Percentiles rank a stretch among this genome's conserved stretches.
Conservation (phyloP, 2,329 filamentous ascomycete genomes). For the Penicillium sp. region DNA sequence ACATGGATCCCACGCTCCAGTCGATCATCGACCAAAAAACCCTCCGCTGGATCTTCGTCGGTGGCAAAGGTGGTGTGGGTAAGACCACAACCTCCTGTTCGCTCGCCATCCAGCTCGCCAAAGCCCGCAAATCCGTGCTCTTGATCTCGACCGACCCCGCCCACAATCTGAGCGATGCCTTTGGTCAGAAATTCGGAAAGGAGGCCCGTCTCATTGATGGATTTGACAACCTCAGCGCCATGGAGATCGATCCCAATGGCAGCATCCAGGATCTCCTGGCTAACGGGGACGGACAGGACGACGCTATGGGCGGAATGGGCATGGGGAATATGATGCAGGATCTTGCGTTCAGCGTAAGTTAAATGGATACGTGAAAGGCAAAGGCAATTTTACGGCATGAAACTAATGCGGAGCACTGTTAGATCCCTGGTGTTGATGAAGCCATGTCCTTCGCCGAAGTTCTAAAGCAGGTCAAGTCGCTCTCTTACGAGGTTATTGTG, state of each 20-base stretch:
- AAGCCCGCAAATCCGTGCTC: conserved; percentile 89
- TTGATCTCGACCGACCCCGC: conserved; percentile 98
- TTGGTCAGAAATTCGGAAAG: conserved; percentile 99
- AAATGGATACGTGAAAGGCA: not conserved
- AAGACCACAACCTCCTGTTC: conserved; percentile 99
- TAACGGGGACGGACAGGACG: conserved; percentile 65
- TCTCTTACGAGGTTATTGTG: conserved; percentile 98
- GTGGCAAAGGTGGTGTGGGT: conserved; percentile 95
- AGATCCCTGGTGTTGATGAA: conserved; percentile 98
- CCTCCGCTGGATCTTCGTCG: conserved; percentile 98
- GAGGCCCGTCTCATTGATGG: conserved; percentile 90
- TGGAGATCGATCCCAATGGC: conserved; percentile 99
- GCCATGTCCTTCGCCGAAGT: conserved; percentile 99
- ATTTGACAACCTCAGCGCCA: conserved; percentile 90
- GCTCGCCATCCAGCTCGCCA: conserved; percentile 94
- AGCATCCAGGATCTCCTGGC: conserved; percentile 94
- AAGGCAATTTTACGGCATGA: not conserved
- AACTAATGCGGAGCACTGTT: conserved; percentile 2
- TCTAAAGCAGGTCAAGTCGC: conserved; percentile 97
- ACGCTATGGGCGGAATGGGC: conserved; percentile 67
- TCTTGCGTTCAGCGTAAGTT: conserved; percentile 79
- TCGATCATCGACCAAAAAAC: conserved; percentile 92
- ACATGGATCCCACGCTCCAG: conserved; percentile 87
- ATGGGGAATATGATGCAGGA: conserved; percentile 99
- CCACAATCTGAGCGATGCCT: conserved; percentile 96